phyloP scores from a whole-genome alignment of 2,329 filamentous ascomycete species.

The Trichoderma sp. region DNA sequence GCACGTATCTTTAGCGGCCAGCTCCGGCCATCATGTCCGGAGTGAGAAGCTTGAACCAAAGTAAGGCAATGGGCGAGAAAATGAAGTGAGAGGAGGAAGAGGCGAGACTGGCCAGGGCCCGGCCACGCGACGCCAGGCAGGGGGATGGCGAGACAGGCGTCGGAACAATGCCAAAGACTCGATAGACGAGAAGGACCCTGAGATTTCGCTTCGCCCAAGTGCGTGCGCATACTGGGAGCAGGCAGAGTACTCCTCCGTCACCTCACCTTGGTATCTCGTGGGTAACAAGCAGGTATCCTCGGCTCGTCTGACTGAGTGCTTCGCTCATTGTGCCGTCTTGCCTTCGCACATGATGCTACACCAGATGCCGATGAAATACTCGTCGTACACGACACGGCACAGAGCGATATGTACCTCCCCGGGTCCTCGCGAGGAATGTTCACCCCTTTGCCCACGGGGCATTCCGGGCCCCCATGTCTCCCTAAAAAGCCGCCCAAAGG shows the following conservation, averaged over 20 bases:
- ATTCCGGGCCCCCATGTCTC: not conserved
- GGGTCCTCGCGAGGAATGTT: not conserved
- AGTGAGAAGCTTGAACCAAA: not conserved
- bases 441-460: not conserved
- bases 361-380: conserved; percentile 8
- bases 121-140: conserved; percentile 15
- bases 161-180: conserved; percentile 19
- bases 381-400: conserved; percentile 11
- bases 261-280: not conserved
- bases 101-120: not conserved
- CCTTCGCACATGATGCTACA: not conserved
- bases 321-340: not conserved
- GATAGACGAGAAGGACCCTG: conserved; percentile 24
- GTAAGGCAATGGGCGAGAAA: not conserved
- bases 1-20: not conserved
- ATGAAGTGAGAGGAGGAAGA: not conserved
- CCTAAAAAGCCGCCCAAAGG: not conserved
- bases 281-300: conserved; percentile 2
- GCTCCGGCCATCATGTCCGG: not conserved
- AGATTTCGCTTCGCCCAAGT: not conserved
- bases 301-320: no score
- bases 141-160: conserved; percentile 22
- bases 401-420: not conserved
- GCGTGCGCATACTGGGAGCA: conserved; percentile 5
- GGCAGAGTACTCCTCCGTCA: not conserved